Evolutionary conservation across 306 rosid species (phyloP).

Genomic region (Quercus variabilis): DNA sequence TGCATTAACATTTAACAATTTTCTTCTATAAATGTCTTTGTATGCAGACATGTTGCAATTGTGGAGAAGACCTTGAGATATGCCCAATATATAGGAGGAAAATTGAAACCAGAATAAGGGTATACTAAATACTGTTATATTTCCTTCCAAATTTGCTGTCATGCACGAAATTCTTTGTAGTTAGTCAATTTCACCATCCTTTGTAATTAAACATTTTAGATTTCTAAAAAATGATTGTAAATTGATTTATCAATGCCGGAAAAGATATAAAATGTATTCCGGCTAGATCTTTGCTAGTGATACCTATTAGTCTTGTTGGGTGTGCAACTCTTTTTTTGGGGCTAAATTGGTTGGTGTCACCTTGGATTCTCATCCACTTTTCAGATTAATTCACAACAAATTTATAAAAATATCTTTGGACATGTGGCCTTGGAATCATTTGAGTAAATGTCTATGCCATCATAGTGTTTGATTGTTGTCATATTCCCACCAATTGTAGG

Average conservation of each 20-base stretch:
- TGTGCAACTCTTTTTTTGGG: too few relatives aligned
- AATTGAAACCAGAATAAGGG: slow-evolving; percentile 72
- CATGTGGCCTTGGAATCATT: not conserved
- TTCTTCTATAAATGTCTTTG: not conserved
- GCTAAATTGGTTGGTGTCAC: not conserved
- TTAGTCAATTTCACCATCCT: not conserved
- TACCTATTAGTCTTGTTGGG: not conserved
- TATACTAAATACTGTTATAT: slow-evolving; percentile 40
- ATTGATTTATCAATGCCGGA: not conserved
- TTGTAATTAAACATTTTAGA: not conserved
- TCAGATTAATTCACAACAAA: not conserved
- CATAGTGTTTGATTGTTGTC: not conserved
- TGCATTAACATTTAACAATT: slow-evolving; percentile 4
- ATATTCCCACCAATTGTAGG: not conserved
- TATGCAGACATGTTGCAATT: slow-evolving; percentile 20
- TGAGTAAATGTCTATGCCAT: not conserved
- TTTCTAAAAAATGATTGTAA: not conserved
- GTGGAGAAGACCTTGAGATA: too few relatives aligned
- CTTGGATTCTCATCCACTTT: not conserved
- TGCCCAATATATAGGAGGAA: slow-evolving; percentile 66
- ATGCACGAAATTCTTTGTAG: slow-evolving; percentile 35
- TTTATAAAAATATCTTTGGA: not conserved
- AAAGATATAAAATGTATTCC: not conserved
- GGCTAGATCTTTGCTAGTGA: not conserved
- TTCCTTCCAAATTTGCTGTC: not conserved